Conservation (phyloP, 169 alveolate genomes). For the Hepatocystis sp. region DNA sequence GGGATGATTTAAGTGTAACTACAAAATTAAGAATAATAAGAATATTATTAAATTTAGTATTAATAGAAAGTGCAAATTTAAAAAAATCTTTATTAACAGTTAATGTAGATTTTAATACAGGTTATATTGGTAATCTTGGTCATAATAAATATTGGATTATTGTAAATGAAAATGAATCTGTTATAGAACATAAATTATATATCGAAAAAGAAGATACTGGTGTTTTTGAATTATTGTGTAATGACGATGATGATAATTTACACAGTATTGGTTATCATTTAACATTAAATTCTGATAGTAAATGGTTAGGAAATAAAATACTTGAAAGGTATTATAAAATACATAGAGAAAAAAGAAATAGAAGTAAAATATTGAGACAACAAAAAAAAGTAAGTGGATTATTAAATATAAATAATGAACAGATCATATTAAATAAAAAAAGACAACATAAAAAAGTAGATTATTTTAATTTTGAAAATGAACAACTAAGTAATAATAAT, state of each 20-base stretch:
- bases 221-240: slow-evolving; percentile 38
- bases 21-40: slow-evolving; percentile 46
- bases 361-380: slow-evolving; percentile 58
- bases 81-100: slow-evolving; percentile 14
- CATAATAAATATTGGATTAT: slow-evolving; percentile 70
- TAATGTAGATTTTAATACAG: slow-evolving; percentile 29
- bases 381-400: slow-evolving; percentile 38
- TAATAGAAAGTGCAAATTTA: slow-evolving; percentile 62
- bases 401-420: slow-evolving; percentile 24
- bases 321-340: slow-evolving; percentile 55
- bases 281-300: slow-evolving; percentile 15
- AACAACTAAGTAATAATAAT: slow-evolving; percentile 26
- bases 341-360: slow-evolving; percentile 63
- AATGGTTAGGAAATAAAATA: slow-evolving; percentile 33
- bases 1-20: slow-evolving; percentile 43
- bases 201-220: slow-evolving; percentile 68
- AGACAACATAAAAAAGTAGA: slow-evolving; percentile 71
- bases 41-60: slow-evolving; percentile 60
- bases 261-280: slow-evolving; percentile 36
- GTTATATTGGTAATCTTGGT: slow-evolving; percentile 38
- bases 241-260: slow-evolving; percentile 59
- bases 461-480: slow-evolving; percentile 37
- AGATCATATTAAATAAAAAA: slow-evolving; percentile 13
- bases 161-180: slow-evolving; percentile 36
- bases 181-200: slow-evolving; percentile 59